Conservation (phyloP, 306 rosid species). For the Glycine tomentella region DNA sequence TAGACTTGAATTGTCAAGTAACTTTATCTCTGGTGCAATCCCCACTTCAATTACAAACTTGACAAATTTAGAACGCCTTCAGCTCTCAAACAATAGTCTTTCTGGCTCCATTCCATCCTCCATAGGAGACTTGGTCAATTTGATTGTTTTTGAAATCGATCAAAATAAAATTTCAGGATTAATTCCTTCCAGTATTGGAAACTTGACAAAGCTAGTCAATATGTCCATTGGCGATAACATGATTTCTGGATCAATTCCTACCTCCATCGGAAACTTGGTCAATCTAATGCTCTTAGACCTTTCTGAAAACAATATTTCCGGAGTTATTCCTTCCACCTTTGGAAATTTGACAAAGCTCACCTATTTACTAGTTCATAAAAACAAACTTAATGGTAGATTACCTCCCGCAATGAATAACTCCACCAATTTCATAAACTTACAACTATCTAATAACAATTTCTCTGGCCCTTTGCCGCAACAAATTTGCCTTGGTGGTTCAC, state of each 20-base stretch:
- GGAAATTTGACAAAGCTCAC: background rate
- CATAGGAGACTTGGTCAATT: background rate
- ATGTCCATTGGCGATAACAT: too few species aligned
- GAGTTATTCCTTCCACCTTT: constrained; percentile 20
- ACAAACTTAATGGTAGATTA: background rate
- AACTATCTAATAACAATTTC: background rate
- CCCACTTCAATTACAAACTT: constrained; percentile 25
- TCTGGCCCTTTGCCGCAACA: constrained; percentile 22
- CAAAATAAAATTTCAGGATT: too few species aligned
- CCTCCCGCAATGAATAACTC: constrained; percentile 7
- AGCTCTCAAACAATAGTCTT: background rate
- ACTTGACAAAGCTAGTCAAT: too few species aligned
- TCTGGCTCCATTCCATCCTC: constrained; percentile 22
- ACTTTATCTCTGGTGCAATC: background rate
- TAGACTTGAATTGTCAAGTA: background rate
- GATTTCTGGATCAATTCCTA: constrained; percentile 9
- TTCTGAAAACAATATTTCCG: background rate
- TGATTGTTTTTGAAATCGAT: background rate
- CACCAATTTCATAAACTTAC: background rate
- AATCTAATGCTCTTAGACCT: background rate
- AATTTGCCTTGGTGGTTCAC: background rate
- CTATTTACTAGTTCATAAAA: accelerated
- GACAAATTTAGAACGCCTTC: background rate
- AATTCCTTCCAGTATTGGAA: too few species aligned
- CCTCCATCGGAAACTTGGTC: constrained; percentile 25